Base-by-base conservation (phyloP, 768 basidiomycete species). In the Tulasnella sp. region DNA sequence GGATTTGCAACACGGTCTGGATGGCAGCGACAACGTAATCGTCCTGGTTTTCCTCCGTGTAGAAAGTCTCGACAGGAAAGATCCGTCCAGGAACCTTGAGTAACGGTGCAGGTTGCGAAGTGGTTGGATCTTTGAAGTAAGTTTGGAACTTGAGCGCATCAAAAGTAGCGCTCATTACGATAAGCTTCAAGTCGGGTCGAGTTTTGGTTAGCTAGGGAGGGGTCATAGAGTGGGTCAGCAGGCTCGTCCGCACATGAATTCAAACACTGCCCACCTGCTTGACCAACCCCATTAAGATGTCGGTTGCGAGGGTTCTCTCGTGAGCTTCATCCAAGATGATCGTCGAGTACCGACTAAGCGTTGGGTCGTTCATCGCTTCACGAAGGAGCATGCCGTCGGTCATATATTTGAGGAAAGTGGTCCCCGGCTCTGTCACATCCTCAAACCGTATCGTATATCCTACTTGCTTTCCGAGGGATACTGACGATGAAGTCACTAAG, bases 401-500 rank as follows among this genome's bases (percentile, higher is more conserved):
- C 74, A 83, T 76, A 76, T 83, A 84, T 76, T 83, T 84, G 75
- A 83, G 78, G 39, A 79, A 74, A 16, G 83, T 84, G 5, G 74
- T 73, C 0, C 78, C 77, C 7, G 42, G 35, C 0, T 75, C 75
- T 0, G 79, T 79, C 14, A 78, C 73, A 72, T 83, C 82, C 73
- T 84, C 83, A 76, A 84, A 84, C 6, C 83, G 80, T 71, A 84
- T 82, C 1, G 80, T 78, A 76, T 83, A 83, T 26, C 83, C 83
- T 36, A 84, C 83, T 75, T 80, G 71, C 37, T 80, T 77, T n/a
- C 83, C 83, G 9, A 83, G 73, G 0, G 77, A 76, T 8, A 74
- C 74, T 74, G 19, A 35, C 63, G 22, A 2, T 7, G 63, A 17
- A 8, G n/a, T 32, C 11, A 17, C 26, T 36, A 26, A 37, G 6